Evolutionary conservation across 2,329 filamentous ascomycete genomes (phyloP).

Genomic region (Xylaria polymorpha): DNA sequence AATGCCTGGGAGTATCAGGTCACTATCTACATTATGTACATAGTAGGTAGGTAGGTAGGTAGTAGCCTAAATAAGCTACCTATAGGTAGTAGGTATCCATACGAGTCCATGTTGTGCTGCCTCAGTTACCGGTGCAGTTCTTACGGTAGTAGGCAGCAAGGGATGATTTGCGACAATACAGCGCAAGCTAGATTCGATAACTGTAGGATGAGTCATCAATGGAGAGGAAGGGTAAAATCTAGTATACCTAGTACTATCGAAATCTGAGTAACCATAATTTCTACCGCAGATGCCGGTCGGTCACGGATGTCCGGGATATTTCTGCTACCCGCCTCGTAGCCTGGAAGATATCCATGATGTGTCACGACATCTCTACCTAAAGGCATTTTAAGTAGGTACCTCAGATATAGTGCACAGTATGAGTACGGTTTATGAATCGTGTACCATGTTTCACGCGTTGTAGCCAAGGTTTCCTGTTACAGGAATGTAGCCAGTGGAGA

Average conservation of each 20-base stretch:
- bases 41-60: no score
- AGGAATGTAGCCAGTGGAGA: background rate
- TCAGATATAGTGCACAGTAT: slow-evolving; percentile 23
- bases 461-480: slow-evolving; percentile 1
- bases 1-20: no score
- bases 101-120: background rate
- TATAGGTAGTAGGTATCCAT: background rate
- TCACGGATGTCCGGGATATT: background rate
- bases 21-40: no score
- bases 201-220: slow-evolving; percentile 12
- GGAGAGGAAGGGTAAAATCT: background rate
- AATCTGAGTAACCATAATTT: background rate
- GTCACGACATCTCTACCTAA: background rate
- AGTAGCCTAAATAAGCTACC: background rate
- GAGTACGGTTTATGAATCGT: background rate
- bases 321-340: background rate
- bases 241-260: background rate
- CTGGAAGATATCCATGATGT: background rate
- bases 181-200: background rate
- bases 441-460: background rate
- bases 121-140: background rate
- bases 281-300: background rate
- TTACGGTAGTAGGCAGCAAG: background rate
- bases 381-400: background rate
- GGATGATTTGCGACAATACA: background rate